Evolutionary conservation across 2,329 filamentous ascomycete genomes (phyloP), one percentile per base, ranked within the genome.

Genomic region (Penicillium rolfsii): DNA sequence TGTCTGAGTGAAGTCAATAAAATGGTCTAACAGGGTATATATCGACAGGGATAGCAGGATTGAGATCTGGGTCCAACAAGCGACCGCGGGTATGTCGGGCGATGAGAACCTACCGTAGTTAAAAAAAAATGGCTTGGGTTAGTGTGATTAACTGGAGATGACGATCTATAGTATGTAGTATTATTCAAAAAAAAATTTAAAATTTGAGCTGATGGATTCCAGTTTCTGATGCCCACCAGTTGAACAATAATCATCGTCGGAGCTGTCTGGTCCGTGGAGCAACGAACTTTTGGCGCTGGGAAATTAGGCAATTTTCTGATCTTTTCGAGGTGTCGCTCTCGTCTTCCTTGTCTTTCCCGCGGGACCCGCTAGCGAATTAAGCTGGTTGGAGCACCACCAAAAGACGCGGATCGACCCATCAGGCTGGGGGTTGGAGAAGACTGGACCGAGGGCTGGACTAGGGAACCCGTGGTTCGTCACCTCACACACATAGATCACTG

Each of bases 221-320:
- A 12, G 35, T 14, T 36, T 35, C 9, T 2, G 30, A 33, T 28
- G 52, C 14, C 52, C 36, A 53, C 35, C 52, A 45, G 38, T 45
- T 41, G 26, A 45, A 55, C 4, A 30, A 30, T 30, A 11, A 11
- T 11, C 1, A 33, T 16, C 22, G 24, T 35, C 58, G 64, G 62
- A 64, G 64, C 46, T 58, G 53, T 61, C 62, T 64, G 49, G 53
- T 66, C 64, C 64, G 64, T 52, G 24, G 35, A 53, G 12, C 30
- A 30, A 30, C 14, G 36, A 35, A 35, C 28, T 52, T 52, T 24
- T 30, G 3, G 48, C 5, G 16, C 4, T 19, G 9, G 26, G 19
- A 45, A 14, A 12, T 24, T 6, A 8, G 14, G 16, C 16, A 28
- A 28, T n/a, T 48, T 48, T 14, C 14, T 16, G 14, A 14, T 41